Base-by-base conservation (phyloP, 2,329 filamentous ascomycete species). In the Phaeosphaeria sp. region DNA sequence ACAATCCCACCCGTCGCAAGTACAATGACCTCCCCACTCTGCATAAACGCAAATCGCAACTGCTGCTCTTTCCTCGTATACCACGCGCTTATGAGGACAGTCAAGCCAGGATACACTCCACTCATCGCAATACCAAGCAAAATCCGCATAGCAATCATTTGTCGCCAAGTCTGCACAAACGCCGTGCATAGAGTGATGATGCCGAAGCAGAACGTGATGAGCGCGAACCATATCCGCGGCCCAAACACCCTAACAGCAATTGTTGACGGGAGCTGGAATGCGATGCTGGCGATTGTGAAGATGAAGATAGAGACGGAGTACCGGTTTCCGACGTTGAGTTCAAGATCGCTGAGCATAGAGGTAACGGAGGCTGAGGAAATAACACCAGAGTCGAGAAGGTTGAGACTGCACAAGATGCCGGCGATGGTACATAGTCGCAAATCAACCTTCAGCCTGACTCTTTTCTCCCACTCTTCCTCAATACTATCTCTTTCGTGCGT, bases 231-330 rank as follows among this genome's bases (percentile, higher is more conserved):
- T 49, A 84, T 70, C 15, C 89, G 81, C 0, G 89, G 89, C 0
- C 89, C 88, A 49, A 89, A 80, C 1, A 85, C 82, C 47, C 89
- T 82, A 25, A 90, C 86, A 1, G 87, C 85, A 45, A 91, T 82
- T 0, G 89, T 91, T 1, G 86, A 87, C 0, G 89, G 89, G 7
- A 91, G 78, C 71, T 91, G 89, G 67, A 89, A 91, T 9, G 83
- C 82, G 42, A 91, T 88, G 66, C 84, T 87, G 5, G 88, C 82
- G 54, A 91, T 83, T 9, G 89, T 91, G 75, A 91, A 91, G 71
- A 91, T 89, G 77, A 91, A 89, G 56, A 92, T 91, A 21, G 87
- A 84, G 4, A 91, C 84, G 1, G 87, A 89, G 65, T 89, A 91
- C 40, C 88, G 82, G 61, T 88, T 86, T 21, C 88, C 88, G 43